Base-by-base conservation (phyloP, 108 stramenopile genomes). In the Fistulifera solaris region DNA sequence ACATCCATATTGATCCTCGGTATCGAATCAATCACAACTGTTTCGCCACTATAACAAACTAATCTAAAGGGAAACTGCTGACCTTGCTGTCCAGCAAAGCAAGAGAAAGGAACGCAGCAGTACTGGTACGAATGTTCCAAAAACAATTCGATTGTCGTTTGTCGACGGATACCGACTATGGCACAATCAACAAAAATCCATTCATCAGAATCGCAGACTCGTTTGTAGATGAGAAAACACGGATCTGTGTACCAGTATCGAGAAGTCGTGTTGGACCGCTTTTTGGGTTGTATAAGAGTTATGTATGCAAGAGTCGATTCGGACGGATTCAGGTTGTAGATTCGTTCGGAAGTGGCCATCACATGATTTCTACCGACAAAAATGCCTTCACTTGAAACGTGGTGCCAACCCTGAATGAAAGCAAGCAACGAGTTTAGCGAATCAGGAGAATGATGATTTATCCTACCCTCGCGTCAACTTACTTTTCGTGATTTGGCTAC, bases 241-340 rank as follows among this genome's bases (percentile, higher is more conserved):
- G 41, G 44, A 26, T 70, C 68, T 15, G 27, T 16, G 41, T 70
- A 70, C 62, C 62, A 70, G 40, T 58, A 70, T 15, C 38, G 27
- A 4, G 38, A 46, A 5, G n/a, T 42, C 19, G 57, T 59, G 28
- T 70, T 70, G 16, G 68, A 45, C 17, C 68, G 55, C 19, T 70
- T 70, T 56, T 70, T 70, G 4, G 56, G 62, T 39, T 63, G 68
- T 18, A 62, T 39, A 5, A 70, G 12, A 14, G 68, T 63, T n/a
- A 70, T 21, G 25, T 58, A 63, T 22, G 62, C 62, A 26, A 49
- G 63, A 24, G 68, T 63, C 13, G 31, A 24, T 40, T 38, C 15
- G 24, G 49, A 38, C 15, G 41, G 31, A 24, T 10, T 25, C 7
- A 63, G 23, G 4, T n/a, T 27, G 44, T 40, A 70, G 8, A 55